Evolutionary conservation across 148 eudicot species (phyloP).

Genomic region (Amaranthus palmeri): DNA sequence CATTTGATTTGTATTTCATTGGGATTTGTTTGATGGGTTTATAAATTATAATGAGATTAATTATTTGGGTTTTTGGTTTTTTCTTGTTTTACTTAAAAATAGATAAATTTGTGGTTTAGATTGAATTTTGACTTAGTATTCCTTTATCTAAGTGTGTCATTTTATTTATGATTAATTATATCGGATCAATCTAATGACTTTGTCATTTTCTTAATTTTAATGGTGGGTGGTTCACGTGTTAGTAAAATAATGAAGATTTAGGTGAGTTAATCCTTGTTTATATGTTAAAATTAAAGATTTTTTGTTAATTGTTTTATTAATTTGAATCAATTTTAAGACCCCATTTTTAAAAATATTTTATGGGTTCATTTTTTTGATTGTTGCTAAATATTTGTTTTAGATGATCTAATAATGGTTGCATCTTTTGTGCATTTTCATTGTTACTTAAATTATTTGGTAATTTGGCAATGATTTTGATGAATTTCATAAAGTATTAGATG

Average conservation of each 20-base stretch:
- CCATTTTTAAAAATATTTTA: not conserved
- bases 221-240: constrained; percentile 7
- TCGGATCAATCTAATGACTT: too few relatives aligned
- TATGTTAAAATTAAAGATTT: not conserved
- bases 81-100: not conserved
- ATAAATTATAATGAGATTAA: not conserved
- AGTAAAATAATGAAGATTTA: constrained; percentile 3
- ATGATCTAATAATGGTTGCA: not conserved
- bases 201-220: not conserved
- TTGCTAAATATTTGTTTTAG: not conserved
- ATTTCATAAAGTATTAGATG: too few relatives aligned
- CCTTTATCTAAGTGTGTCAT: not conserved
- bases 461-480: constrained; percentile 10
- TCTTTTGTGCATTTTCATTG: not conserved
- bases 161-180: not conserved
- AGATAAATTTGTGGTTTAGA: not conserved
- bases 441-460: not conserved
- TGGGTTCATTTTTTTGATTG: not conserved
- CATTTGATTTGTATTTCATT: not conserved
- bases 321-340: not conserved
- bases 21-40: not conserved
- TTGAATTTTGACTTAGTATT: constrained; percentile 6
- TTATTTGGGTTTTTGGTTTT: not conserved
- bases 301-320: not conserved
- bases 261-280: constrained; percentile 4